phyloP scores from a whole-genome alignment of 768 basidiomycete genomes.

The Tulasnella sp. region DNA sequence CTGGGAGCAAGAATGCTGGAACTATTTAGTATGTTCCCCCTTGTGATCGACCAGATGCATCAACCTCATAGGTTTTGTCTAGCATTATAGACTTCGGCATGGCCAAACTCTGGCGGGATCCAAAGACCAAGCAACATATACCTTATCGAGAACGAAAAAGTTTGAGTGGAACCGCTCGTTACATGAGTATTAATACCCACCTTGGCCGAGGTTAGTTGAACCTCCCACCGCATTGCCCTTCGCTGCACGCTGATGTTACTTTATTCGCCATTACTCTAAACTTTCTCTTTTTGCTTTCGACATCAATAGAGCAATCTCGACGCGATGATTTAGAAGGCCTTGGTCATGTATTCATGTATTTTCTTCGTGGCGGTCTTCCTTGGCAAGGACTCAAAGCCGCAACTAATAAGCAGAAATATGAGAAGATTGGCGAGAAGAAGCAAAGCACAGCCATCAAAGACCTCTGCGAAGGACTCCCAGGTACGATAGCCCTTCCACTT shows the following conservation, averaged over 20 bases:
- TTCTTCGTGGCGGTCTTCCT: conserved; percentile 86
- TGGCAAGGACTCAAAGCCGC: conserved; percentile 98
- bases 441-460: conserved; percentile 86
- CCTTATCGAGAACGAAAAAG: conserved; percentile 98
- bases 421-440: conserved; percentile 99
- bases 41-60: neutral
- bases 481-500: conserved; percentile 44
- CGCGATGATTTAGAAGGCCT: conserved; percentile 94
- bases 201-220: conserved; percentile 68
- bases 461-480: conserved; percentile 93
- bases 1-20: conserved; percentile 81
- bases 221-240: conserved; percentile 2
- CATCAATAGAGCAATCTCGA: conserved; percentile 63
- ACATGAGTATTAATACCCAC: conserved; percentile 99
- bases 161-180: conserved; percentile 90
- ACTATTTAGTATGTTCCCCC: conserved; percentile 33
- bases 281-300: neutral
- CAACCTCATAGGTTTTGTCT: conserved; percentile 12
- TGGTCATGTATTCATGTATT: conserved; percentile 99
- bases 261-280: conserved; percentile 7
- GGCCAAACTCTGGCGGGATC: conserved; percentile 99
- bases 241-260: conserved; percentile 10
- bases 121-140: conserved; percentile 98
- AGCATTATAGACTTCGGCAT: conserved; percentile 88
- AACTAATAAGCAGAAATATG: conserved; percentile 99